A percentile compares a stretch with the other conserved stretches of the same genome.
Evolutionary conservation across 2,329 filamentous ascomycete species (phyloP).

Genomic region (Pseudonectria buxi): DNA sequence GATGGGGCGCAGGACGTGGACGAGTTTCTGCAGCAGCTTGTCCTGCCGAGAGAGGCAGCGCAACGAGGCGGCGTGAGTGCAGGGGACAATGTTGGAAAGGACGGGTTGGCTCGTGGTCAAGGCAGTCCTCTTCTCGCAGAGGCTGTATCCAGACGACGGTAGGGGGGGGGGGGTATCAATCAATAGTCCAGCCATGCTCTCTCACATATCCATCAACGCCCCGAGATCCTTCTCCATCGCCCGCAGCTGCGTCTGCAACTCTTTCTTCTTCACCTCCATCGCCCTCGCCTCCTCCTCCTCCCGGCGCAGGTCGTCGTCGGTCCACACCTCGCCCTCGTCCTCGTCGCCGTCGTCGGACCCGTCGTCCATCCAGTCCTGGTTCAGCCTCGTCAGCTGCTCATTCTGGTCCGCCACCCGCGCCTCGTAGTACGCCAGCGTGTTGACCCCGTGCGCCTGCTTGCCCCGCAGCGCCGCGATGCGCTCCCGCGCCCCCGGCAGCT

Average conservation of each 20-base stretch:
- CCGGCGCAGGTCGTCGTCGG: constrained; percentile 59
- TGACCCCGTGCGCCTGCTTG: constrained; percentile 62
- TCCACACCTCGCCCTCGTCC: constrained; percentile 46
- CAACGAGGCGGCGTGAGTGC: constrained; percentile 1
- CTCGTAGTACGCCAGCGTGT: constrained; percentile 77
- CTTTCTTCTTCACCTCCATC: constrained; percentile 50
- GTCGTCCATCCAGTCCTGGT: constrained; percentile 52
- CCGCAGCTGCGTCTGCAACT: constrained; percentile 45
- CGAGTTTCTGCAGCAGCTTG: constrained; percentile 60
- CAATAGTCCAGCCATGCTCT: constrained; percentile 14
- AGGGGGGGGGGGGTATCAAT: constrained; percentile 1
- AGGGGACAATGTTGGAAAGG: not conserved
- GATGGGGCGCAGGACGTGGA: constrained; percentile 65
- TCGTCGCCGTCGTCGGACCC: constrained; percentile 49
- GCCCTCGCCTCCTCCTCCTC: constrained; percentile 62
- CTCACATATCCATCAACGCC: constrained; percentile 46
- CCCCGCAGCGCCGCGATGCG: constrained; percentile 66
- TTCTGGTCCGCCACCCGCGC: constrained; percentile 70
- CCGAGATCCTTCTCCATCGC: constrained; percentile 52
- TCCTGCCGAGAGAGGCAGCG: constrained; percentile 36
- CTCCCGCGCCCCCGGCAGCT: constrained; percentile 70
- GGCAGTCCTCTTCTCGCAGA: too few species aligned
- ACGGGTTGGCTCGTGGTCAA: too few species aligned
- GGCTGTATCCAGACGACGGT: too few species aligned
- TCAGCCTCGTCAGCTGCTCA: constrained; percentile 66